These are phyloP conservation scores for Debaryomyces sp. DNA, from an alignment of 1,139 yeast species.

Conservation along the genomic window DNA sequence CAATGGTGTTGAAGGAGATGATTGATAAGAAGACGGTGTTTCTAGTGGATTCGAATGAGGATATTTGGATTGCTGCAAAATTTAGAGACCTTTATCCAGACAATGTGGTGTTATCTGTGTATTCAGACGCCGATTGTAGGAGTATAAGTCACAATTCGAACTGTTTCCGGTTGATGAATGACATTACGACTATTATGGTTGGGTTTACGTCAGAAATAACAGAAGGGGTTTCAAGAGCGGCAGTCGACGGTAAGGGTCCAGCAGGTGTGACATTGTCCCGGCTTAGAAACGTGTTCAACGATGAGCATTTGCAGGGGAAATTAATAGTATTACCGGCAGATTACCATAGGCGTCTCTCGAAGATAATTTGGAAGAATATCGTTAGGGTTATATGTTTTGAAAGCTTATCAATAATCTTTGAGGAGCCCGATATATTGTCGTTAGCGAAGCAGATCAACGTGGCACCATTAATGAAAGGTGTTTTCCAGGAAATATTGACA, in stretches of 20 bases:
- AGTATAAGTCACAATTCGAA: slow-evolving; percentile 9
- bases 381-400: slow-evolving; percentile 20
- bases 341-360: slow-evolving; percentile 7
- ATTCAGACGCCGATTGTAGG: slow-evolving; percentile 19
- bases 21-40: slow-evolving; percentile 13
- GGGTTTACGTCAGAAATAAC: slow-evolving; percentile 9
- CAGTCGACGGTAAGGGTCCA: slow-evolving; percentile 3
- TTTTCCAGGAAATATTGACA: slow-evolving; percentile 21
- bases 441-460: slow-evolving; percentile 14
- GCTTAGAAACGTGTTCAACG: slow-evolving; percentile 1
- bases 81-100: slow-evolving; percentile 9
- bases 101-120: slow-evolving; percentile 15
- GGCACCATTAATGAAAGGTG: slow-evolving; percentile 22
- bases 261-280: slow-evolving; percentile 1
- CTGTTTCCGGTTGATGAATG: slow-evolving; percentile 11
- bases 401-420: slow-evolving; percentile 23
- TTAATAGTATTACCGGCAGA: slow-evolving; percentile 4
- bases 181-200: slow-evolving; percentile 5
- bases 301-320: background rate
- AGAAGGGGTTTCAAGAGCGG: background rate
- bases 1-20: slow-evolving; percentile 8
- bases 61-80: slow-evolving; percentile 19
- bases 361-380: slow-evolving; percentile 18
- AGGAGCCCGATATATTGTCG: slow-evolving; percentile 20
- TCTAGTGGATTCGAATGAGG: slow-evolving; percentile 18